Conservation (phyloP, 768 basidiomycete species). For the Mycena rebaudengoi region DNA sequence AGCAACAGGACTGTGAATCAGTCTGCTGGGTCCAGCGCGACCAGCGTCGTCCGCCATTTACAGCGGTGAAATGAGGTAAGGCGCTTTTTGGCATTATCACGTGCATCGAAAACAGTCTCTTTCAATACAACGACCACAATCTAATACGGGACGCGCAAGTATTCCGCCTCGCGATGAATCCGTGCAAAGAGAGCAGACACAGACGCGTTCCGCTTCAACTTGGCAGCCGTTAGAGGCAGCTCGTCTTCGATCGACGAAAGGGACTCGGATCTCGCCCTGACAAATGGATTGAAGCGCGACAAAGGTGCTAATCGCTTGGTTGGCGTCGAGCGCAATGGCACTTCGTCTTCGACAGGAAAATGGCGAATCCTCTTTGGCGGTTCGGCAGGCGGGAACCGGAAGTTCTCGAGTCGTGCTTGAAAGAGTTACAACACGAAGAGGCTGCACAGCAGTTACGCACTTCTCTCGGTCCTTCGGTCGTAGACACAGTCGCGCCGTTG, state of each 20-base stretch:
- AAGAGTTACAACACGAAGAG: no score
- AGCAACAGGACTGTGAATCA: background rate
- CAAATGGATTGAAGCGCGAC: constrained; percentile 36
- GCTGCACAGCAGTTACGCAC: no score
- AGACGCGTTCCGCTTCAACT: constrained; percentile 18
- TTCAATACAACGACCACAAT: no score
- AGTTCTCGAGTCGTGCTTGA: no score
- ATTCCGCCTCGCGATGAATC: constrained; percentile 16
- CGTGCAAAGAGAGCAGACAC: constrained; percentile 13
- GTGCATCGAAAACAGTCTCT: no score
- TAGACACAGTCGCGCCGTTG: no score
- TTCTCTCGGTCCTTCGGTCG: no score
- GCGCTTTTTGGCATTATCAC: background rate
- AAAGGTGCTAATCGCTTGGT: constrained; percentile 33
- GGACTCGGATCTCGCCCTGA: constrained; percentile 36
- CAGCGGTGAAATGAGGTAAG: background rate
- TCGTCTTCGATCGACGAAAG: constrained; percentile 30
- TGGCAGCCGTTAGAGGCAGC: background rate
- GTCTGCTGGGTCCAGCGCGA: background rate
- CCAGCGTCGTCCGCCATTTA: background rate
- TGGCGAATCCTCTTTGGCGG: no score
- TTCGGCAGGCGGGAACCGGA: no score
- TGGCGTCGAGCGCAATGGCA: no score
- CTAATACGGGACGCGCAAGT: constrained; percentile 9
- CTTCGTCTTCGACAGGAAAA: no score